phyloP scores from a whole-genome alignment of 2,329 filamentous ascomycete species.

The Sclerotinia minor region DNA sequence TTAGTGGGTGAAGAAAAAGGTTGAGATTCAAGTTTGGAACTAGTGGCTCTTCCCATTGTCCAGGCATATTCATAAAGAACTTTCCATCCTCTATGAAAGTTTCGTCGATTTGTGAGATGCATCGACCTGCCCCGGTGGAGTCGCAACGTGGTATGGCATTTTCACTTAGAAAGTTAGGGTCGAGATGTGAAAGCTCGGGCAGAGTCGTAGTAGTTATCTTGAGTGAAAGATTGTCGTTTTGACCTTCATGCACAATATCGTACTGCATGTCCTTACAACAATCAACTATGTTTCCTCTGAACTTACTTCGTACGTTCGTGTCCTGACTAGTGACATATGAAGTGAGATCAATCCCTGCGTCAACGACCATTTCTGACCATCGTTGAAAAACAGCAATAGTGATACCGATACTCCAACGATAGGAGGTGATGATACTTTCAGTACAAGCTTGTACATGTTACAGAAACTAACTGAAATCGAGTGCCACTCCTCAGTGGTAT shows the following conservation, averaged over 20 bases:
- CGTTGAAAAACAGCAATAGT: neutral
- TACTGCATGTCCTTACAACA: neutral
- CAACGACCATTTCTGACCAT: neutral
- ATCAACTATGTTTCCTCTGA: neutral
- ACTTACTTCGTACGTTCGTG: too few relatives aligned
- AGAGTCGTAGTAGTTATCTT: neutral
- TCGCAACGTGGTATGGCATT: neutral
- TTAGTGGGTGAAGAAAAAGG: too few relatives aligned
- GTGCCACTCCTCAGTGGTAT: neutral
- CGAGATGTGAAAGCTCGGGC: conserved; percentile 16
- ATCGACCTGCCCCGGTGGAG: neutral
- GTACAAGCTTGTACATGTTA: rapidly evolving
- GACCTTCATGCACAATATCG: neutral
- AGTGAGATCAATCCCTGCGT: neutral
- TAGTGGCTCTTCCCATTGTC: conserved; percentile 18
- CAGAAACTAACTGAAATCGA: rapidly evolving
- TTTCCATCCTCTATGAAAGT: conserved; percentile 10
- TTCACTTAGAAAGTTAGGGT: conserved; percentile 23
- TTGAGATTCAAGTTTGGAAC: neutral
- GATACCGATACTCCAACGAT: neutral
- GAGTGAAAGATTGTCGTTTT: neutral
- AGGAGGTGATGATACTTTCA: neutral
- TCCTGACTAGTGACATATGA: neutral
- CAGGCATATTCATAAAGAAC: conserved; percentile 11
- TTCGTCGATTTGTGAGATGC: conserved; percentile 9